phyloP scores from a whole-genome alignment of 2,329 filamentous ascomycete species.

The Ceratocystis cubensis region DNA sequence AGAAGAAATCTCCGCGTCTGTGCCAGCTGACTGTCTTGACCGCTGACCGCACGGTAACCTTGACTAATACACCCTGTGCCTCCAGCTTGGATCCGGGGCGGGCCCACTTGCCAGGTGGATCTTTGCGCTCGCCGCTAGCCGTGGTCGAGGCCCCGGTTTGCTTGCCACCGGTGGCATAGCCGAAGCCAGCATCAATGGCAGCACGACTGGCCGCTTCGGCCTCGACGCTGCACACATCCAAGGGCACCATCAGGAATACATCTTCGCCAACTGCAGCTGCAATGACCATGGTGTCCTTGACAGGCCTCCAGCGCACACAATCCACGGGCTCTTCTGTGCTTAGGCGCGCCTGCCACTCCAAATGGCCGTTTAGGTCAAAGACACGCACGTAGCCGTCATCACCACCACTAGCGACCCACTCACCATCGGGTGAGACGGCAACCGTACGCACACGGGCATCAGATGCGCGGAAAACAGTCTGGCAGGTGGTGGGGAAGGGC shows the following conservation, averaged over 20 bases:
- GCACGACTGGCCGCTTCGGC: slow-evolving; percentile 63
- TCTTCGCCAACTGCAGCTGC: slow-evolving; percentile 75
- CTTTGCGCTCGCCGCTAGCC: slow-evolving; percentile 51
- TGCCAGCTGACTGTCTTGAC: slow-evolving; percentile 92
- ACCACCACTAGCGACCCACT: slow-evolving; percentile 80
- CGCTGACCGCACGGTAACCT: slow-evolving; percentile 63
- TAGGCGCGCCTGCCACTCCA: slow-evolving; percentile 73
- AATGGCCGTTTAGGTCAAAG: slow-evolving; percentile 82
- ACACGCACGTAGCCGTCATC: slow-evolving; percentile 87
- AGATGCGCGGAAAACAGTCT: slow-evolving; percentile 78
- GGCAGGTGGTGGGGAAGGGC: slow-evolving; percentile 84
- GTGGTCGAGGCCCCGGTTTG: slow-evolving; percentile 36
- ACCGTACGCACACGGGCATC: slow-evolving; percentile 76
- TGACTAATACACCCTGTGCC: slow-evolving; percentile 65
- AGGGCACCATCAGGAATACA: slow-evolving; percentile 71
- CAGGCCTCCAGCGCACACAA: slow-evolving; percentile 79
- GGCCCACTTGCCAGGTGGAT: slow-evolving; percentile 68
- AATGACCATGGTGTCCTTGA: slow-evolving; percentile 65
- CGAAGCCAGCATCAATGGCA: slow-evolving; percentile 78
- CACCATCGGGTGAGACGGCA: slow-evolving; percentile 70
- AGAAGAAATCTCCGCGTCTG: slow-evolving; percentile 83
- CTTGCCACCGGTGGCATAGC: slow-evolving; percentile 63
- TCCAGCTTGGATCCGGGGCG: slow-evolving; percentile 63
- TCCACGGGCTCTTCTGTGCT: slow-evolving; percentile 70
- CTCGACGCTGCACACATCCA: slow-evolving; percentile 57